Base-by-base conservation (phyloP, 2,329 filamentous ascomycete genomes). In the Colletotrichum sidae region DNA sequence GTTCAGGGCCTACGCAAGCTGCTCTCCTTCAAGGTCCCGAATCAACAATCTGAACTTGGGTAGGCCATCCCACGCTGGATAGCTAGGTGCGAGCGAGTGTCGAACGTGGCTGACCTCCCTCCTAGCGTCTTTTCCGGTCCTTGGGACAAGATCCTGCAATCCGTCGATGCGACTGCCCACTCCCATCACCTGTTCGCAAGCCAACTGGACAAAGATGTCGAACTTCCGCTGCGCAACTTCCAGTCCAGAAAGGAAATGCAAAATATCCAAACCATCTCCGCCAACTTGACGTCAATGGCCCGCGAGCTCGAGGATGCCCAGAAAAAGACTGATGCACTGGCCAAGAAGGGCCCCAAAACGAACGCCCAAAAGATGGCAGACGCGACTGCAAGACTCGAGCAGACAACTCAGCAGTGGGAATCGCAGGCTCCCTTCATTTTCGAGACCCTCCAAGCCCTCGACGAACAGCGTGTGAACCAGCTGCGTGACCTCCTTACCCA, bases 351-450 rank as follows among this genome's bases (percentile, higher is more conserved):
- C 67, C 86, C 86, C 58, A 93, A 90, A 78, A 88, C 91, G 46
- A 94, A 88, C 72, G 86, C 90, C 2, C 88, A 89, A 64, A 97
- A 96, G 77, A 87, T 96, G 44, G 92, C 94, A 47, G 86, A 85
- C 68, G 94, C 93, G 11, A 85, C 88, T 10, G 83, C 88, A 15
- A 90, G 89, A 69, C 87, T 96, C 47, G 92, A 97, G 69, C 88
- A 88, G 66, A 91, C 93, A n/a, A 88, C 85, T 49, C 86, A 90
- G 69, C 92, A 97, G 75, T 99, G 96, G 96, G 90, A 97, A 60
- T 94, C 93, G 1, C 94, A 97, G 77, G 93, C 96, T 12, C 96
- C 96, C 1, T 98, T 93, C 78, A 91, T 97, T 67, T 97, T 97
- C 74, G 96, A 99, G 79, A 92, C 90, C 67, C 86, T 99, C 34